Evolutionary conservation across 139 green algal genomes (phyloP).

Genomic region (Nannochloris sp.): DNA sequence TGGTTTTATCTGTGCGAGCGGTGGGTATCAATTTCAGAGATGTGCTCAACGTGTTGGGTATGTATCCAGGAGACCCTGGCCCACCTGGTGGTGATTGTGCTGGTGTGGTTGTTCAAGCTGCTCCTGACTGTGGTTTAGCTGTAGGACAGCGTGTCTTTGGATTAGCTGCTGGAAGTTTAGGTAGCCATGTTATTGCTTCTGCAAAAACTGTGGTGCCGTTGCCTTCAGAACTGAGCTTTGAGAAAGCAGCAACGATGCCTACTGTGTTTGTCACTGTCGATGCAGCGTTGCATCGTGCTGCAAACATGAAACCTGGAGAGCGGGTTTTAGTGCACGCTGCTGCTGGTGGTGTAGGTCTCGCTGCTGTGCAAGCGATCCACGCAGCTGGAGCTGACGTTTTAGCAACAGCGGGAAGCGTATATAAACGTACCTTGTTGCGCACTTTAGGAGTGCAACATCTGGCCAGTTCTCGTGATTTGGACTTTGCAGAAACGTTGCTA

Average conservation of each 20-base stretch:
- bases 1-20: conserved; percentile 27
- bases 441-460: conserved; percentile 32
- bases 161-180: conserved; percentile 57
- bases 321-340: conserved; percentile 61
- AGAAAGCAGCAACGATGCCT: conserved; percentile 64
- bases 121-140: not conserved
- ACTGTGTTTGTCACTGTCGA: conserved; percentile 76
- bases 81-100: conserved; percentile 42
- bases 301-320: conserved; percentile 8
- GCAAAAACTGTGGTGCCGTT: conserved; percentile 49
- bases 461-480: conserved; percentile 46
- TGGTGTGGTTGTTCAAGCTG: conserved; percentile 27
- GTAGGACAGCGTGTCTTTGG: conserved; percentile 62
- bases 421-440: conserved; percentile 56
- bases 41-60: conserved; percentile 49
- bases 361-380: conserved; percentile 50
- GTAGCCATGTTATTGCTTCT: conserved; percentile 51
- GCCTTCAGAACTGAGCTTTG: conserved; percentile 48
- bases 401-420: conserved; percentile 44
- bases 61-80: conserved; percentile 43
- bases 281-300: conserved; percentile 9
- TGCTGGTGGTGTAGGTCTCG: conserved; percentile 73
- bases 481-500: conserved; percentile 34
- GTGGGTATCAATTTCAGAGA: conserved; percentile 48
- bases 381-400: conserved; percentile 32